These are phyloP conservation scores for Phytopythium litorale DNA, from an alignment of 352 stramenopile genomes.

Conservation along the genomic window DNA sequence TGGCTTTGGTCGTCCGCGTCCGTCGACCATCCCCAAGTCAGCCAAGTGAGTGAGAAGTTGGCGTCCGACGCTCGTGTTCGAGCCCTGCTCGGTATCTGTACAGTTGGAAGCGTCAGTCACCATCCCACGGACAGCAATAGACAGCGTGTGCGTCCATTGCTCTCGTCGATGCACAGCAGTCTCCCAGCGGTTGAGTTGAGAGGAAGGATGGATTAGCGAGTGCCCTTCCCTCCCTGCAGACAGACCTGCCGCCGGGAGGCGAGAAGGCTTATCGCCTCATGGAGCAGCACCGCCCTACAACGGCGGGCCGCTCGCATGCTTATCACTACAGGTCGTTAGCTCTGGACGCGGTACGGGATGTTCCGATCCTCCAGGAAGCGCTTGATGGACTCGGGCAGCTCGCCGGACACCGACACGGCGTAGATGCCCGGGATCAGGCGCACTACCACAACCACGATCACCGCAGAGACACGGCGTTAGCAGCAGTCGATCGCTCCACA, in stretches of 20 bases:
- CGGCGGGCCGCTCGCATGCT: neutral
- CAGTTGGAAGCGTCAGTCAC: neutral
- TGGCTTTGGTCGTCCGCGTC: constrained; percentile 1
- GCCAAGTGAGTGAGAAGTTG: neutral
- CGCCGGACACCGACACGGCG: constrained; percentile 81
- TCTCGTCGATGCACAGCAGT: too few relatives aligned
- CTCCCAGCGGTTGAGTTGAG: neutral
- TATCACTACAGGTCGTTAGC: constrained; percentile 15
- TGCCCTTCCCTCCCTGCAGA: too few relatives aligned
- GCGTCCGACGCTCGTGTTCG: neutral
- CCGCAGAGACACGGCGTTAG: neutral
- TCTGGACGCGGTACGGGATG: constrained; percentile 82
- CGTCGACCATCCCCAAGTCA: neutral
- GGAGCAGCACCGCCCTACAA: neutral
- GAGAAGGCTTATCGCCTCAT: neutral
- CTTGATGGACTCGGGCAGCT: constrained; percentile 86
- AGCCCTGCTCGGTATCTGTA: neutral
- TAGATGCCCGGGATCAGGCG: constrained; percentile 83
- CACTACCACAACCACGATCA: constrained; percentile 24
- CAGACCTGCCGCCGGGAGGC: too few relatives aligned
- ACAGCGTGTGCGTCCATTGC: too few relatives aligned
- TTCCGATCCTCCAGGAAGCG: constrained; percentile 85
- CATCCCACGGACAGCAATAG: neutral
- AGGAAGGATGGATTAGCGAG: neutral
- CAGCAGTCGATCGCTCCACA: neutral